phyloP scores from a whole-genome alignment of 495 filamentous ascomycete species.

The Aspergillus cavernicola region DNA sequence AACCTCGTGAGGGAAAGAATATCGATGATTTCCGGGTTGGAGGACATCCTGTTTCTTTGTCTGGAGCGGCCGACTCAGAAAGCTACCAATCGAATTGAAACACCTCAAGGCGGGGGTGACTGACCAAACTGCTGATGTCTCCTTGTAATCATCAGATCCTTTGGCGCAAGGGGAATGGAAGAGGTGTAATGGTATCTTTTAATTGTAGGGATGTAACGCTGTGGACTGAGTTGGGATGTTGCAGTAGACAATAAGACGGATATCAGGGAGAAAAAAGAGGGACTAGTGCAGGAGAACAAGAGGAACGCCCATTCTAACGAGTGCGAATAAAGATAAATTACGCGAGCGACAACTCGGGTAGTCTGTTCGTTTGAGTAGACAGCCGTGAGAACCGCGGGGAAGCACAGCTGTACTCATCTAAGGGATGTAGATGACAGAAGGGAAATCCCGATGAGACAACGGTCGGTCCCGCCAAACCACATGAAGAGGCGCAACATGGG shows the following conservation, averaged over 20 bases:
- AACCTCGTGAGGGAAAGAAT: constrained; percentile 29
- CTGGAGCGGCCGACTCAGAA: not conserved
- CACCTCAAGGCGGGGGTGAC: not conserved
- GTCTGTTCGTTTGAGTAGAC: no score
- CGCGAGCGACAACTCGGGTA: no score
- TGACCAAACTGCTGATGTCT: not conserved
- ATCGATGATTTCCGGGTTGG: constrained; percentile 27
- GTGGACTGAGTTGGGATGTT: no score
- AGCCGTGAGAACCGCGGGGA: not conserved
- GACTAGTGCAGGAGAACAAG: no score
- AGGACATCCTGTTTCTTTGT: constrained; percentile 17
- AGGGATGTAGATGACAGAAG: no score
- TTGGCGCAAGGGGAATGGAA: no score
- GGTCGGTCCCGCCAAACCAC: not conserved
- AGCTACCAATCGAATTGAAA: not conserved
- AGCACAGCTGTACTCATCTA: not conserved
- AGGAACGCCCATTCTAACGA: no score
- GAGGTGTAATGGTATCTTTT: no score
- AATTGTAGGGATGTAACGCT: no score
- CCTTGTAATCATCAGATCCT: not conserved
- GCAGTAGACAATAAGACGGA: no score
- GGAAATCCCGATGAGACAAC: not conserved
- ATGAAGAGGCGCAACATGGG: not conserved
- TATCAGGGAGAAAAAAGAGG: no score
- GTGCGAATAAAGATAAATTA: no score